Evolutionary conservation across 106 monocot species (phyloP), one percentile per base, ranked within the genome.

Genomic region (Allium cepa): DNA sequence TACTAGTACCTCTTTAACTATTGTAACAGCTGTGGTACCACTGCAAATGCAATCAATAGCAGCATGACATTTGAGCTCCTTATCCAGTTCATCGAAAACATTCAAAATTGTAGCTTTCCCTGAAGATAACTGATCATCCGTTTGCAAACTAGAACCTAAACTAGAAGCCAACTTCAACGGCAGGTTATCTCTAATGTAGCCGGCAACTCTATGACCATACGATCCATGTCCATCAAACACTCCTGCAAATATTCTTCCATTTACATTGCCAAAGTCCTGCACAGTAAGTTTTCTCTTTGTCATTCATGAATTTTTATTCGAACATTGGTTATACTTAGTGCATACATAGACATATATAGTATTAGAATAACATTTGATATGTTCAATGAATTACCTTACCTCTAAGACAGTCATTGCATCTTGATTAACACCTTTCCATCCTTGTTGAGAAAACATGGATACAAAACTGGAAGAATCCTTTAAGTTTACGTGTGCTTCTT

Each of bases 341-440:
- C n/a, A 13, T 47, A 28, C 0, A 8, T 12, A 63, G 45, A 13
- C 7, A 63, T 13, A 63, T 28, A 46, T 36, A 36, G 36, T 5
- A 36, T 36, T 5, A 36, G 36, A 36, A 36, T 3, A 36, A 36
- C 36, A 36, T 36, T 36, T 36, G 1, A 36, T 36, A 36, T 36
- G 36, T 36, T 36, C 1, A 27, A 28, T 63, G n/a, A 48, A 36
- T 69, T 10, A 18, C 16, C 12, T 70, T 60, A 86, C 86, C 86
- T 86, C 63, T 79, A 73, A 82, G 22, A 86, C 26, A 53, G 76
- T 74, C 86, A 86, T 86, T 53, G 86, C 79, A 57, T 86, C 86
- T 65, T 86, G 86, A 70, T 86, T 86, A 13, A 76, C 73, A 57
- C 86, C 86, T 66, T 86, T 86, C 76, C 73, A 72, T 7, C 86